Conservation (phyloP, 2,329 filamentous ascomycete genomes). For the Colletotrichum camelliae region DNA sequence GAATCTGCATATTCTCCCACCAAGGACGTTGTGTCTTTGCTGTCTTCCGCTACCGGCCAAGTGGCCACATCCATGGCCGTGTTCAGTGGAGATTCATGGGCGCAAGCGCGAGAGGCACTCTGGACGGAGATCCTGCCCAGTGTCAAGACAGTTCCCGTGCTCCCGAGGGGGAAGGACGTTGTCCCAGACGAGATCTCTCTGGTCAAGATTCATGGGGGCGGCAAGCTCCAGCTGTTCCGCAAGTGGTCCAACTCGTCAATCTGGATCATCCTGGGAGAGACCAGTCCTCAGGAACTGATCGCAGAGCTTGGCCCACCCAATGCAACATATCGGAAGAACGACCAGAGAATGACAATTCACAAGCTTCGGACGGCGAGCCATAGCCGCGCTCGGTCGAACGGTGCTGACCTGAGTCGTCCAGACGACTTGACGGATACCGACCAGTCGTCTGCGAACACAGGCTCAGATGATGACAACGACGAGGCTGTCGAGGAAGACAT, state of each 20-base stretch:
- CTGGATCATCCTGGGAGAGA: slow-evolving; percentile 80
- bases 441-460: slow-evolving; percentile 74
- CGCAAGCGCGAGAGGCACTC: slow-evolving; percentile 76
- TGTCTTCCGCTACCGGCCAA: slow-evolving; percentile 75
- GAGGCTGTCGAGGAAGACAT: slow-evolving; percentile 63
- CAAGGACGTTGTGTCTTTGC: slow-evolving; percentile 84
- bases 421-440: slow-evolving; percentile 75
- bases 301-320: slow-evolving; percentile 92
- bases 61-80: slow-evolving; percentile 88
- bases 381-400: slow-evolving; percentile 51
- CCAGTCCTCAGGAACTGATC: slow-evolving; percentile 89
- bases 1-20: slow-evolving; percentile 75
- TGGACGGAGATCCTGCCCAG: slow-evolving; percentile 79
- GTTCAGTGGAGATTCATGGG: slow-evolving; percentile 90
- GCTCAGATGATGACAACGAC: slow-evolving; percentile 70
- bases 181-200: slow-evolving; percentile 90
- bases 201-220: slow-evolving; percentile 78
- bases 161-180: slow-evolving; percentile 75
- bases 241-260: slow-evolving; percentile 71
- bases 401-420: slow-evolving; percentile 46
- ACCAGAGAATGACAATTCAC: slow-evolving; percentile 88
- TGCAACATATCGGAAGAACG: slow-evolving; percentile 90
- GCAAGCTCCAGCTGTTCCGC: slow-evolving; percentile 78
- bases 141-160: slow-evolving; percentile 72
- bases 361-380: slow-evolving; percentile 63